Conservation (phyloP, 2,329 filamentous ascomycete species). For the Trichophaea hybrida region DNA sequence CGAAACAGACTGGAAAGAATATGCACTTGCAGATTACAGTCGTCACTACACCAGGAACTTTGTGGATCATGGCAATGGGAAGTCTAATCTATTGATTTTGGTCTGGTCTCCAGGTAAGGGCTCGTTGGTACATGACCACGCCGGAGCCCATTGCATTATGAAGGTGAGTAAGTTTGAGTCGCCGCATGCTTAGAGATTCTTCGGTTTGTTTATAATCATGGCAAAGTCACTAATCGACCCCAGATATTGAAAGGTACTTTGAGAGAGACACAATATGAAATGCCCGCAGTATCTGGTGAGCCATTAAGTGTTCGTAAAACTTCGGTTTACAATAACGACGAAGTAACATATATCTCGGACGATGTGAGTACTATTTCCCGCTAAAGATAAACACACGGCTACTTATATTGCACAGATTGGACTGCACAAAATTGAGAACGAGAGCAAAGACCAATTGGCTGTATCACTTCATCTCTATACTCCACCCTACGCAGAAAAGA, state of each 20-base stretch:
- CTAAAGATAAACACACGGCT: background rate
- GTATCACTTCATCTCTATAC: conserved; percentile 50
- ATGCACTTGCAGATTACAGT: conserved; percentile 40
- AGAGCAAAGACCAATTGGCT: conserved; percentile 40
- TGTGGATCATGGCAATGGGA: conserved; percentile 50
- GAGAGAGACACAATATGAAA: conserved; percentile 46
- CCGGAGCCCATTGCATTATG: conserved; percentile 52
- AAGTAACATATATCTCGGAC: conserved; percentile 54
- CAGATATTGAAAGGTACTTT: conserved; percentile 45
- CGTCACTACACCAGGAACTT: conserved; percentile 49
- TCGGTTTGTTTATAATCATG: background rate
- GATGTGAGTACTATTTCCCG: conserved; percentile 30
- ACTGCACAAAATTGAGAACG: conserved; percentile 48
- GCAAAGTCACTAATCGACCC: background rate
- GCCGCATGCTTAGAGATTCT: background rate
- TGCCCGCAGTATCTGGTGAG: conserved; percentile 38
- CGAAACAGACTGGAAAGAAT: conserved; percentile 43
- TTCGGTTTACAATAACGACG: conserved; percentile 40
- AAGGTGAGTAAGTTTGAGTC: conserved; percentile 33
- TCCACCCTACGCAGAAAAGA: conserved; percentile 47
- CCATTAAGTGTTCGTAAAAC: conserved; percentile 39
- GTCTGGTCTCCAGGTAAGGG: conserved; percentile 49
- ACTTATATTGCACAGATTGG: conserved; percentile 34
- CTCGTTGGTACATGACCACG: conserved; percentile 45
- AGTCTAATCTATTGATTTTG: conserved; percentile 48